Base-by-base conservation (phyloP, 2,329 filamentous ascomycete species). In the Juglanconis sp. region DNA sequence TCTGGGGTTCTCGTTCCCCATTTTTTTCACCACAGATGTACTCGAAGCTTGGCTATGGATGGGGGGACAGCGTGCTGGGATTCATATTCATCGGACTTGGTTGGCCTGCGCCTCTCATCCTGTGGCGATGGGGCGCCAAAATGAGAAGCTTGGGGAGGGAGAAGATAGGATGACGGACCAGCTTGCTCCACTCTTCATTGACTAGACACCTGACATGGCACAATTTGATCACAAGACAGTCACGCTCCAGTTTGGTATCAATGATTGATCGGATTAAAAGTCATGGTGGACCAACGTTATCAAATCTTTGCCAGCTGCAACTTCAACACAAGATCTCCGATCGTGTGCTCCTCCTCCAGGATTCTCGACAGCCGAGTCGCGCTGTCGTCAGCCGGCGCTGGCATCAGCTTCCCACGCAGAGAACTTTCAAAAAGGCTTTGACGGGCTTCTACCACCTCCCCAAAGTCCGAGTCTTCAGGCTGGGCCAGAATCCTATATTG, bases 401-500 rank as follows among this genome's bases (percentile, higher is more conserved):
- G 56, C 38, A 31, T 34, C 9, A 53, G 24, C 36, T 17, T 17
- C 32, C 56, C 38, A 10, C 48, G 56, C 38, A 52, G 30, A 1
- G 48, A 17, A 40, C 15, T 40, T 30, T 40, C 50, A 11, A 52
- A 52, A 38, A 52, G 13, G 10, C 34, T 7, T 35, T 36, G 48
- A 24, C 38, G 90, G 44, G 82, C 83, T 64, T 84, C 79, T 70
- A 96, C 91, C 3, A 87, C 87, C 56, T 82, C 79, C 58, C 82
- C 85, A 31, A 96, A 73, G 5, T 91, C 91, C 61, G 92, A 82
- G 48, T 85, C 82, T 2, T 94, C 90, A 0, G 91, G 90, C 70
- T 96, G 92, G 5, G 85, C 82, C 52, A 96, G 76, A 3, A 98
- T 86, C 59, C 81, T 82, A 76, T 96, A 98, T 73, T 96, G 90